Base-by-base conservation (phyloP, 176 grass and related monocot species). In the Puccinellia tenuiflora region DNA sequence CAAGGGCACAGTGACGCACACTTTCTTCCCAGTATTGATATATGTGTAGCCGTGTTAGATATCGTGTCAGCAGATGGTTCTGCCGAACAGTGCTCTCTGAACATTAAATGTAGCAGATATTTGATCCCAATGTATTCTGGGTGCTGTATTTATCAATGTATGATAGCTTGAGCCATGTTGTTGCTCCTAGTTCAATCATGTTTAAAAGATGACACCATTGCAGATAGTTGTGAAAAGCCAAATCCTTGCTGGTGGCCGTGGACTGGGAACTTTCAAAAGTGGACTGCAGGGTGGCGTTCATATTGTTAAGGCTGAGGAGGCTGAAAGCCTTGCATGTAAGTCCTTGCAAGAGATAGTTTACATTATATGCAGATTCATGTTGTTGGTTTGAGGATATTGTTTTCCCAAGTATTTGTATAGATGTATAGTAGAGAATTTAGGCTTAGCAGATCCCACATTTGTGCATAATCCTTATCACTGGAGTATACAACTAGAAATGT, bases 161-260 rank as follows among this genome's bases (percentile, higher is more conserved):
- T 81, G 24, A 64, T 77, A 37, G 9, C 14, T 78, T 46, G 11
- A 17, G 7, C 26, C 20, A 73, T 56, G 61, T 54, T 63, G n/a
- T 82, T 63, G 8, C 52, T 67, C 28, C 25, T 52, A 83, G 50
- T 86, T 74, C 81, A 75, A 29, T 12, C 14, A 18, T 67, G 5
- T 37, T 82, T 14, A 75, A 46, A 70, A 50, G 21, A 42, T 81
- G 18, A 21, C 39, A 17, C 48, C 14, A 26, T 48, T 82, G 55
- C 90, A 99, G 96, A 86, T 99, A 80, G 96, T 99, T 70, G 96
- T 99, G 59, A 99, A 99, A 82, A 99, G 96, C 75, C 97, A 99
- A 89, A 94, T 99, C 85, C 97, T 99, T 75, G 97, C 97, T 84
- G 93, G 97, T 30, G 97, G 93, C 38, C 87, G 97, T 86, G 97